A percentile compares a stretch with the other conserved stretches of the same genome.
These are phyloP conservation scores for Heliocybe sulcata DNA, from an alignment of 1,284 basidiomycete genomes.

Conservation along the genomic window DNA sequence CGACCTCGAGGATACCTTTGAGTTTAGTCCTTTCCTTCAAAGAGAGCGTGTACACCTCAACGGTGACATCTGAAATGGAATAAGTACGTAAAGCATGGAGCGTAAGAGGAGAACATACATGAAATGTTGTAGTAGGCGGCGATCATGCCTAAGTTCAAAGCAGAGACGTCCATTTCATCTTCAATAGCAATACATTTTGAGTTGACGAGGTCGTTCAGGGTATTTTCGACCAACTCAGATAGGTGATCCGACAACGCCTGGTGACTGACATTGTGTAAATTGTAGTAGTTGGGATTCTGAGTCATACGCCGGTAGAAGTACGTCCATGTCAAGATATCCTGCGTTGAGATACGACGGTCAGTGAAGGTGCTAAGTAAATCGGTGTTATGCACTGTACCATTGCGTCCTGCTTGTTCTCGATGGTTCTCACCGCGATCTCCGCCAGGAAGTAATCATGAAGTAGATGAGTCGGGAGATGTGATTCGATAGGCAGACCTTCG, in stretches of 20 bases:
- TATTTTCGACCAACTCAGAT: slow-evolving; percentile 94
- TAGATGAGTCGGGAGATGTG: slow-evolving; percentile 80
- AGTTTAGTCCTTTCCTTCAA: slow-evolving; percentile 97
- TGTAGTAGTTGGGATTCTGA: slow-evolving; percentile 95
- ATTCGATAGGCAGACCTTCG: slow-evolving; percentile 97
- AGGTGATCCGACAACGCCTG: slow-evolving; percentile 92
- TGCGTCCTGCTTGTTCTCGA: slow-evolving; percentile 97
- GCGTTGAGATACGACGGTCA: not conserved
- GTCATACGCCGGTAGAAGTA: slow-evolving; percentile 97
- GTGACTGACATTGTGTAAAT: slow-evolving; percentile 88
- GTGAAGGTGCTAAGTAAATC: slow-evolving; percentile 5
- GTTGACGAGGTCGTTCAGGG: slow-evolving; percentile 84
- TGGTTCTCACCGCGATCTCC: slow-evolving; percentile 97
- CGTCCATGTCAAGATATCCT: slow-evolving; percentile 93
- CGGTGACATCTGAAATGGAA: slow-evolving; percentile 68
- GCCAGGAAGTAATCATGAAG: slow-evolving; percentile 98
- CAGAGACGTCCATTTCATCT: slow-evolving; percentile 90
- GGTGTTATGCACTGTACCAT: slow-evolving; percentile 53
- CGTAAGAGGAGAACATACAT: slow-evolving; percentile 37
- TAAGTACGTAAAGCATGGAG: not conserved
- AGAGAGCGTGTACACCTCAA: slow-evolving; percentile 95
- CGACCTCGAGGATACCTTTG: slow-evolving; percentile 93
- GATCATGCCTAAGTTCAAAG: slow-evolving; percentile 94
- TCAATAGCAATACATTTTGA: slow-evolving; percentile 95
- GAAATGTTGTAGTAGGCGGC: slow-evolving; percentile 91